phyloP scores from a whole-genome alignment of 2,329 filamentous ascomycete genomes.

The Gremmenia infestans region DNA sequence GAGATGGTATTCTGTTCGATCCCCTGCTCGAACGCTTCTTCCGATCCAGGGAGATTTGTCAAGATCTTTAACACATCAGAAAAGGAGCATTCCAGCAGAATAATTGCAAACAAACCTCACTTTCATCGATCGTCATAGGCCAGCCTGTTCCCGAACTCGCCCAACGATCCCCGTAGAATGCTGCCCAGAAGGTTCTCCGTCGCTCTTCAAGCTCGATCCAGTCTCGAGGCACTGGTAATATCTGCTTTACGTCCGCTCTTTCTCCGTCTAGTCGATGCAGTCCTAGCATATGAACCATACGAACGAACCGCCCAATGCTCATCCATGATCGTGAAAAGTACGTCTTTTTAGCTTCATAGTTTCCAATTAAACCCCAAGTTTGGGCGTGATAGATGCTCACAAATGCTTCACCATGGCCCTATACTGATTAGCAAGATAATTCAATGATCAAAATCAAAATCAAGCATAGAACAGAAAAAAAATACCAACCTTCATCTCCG shows the following conservation, averaged over 20 bases:
- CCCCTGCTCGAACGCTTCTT: constrained; percentile 68
- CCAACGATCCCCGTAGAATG: constrained; percentile 78
- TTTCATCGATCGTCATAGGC: constrained; percentile 74
- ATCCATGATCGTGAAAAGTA: constrained; percentile 82
- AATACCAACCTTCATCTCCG: constrained; percentile 67
- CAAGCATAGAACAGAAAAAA: neutral
- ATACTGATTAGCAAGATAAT: constrained; percentile 19
- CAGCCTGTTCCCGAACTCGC: constrained; percentile 86
- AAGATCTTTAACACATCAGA: constrained; percentile 33
- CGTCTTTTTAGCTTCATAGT: constrained; percentile 80
- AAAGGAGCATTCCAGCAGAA: constrained; percentile 41
- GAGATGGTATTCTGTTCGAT: constrained; percentile 57
- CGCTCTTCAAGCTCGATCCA: constrained; percentile 82
- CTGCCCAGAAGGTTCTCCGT: constrained; percentile 79
- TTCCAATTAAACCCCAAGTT: constrained; percentile 68
- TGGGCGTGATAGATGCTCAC: constrained; percentile 78
- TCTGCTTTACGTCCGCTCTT: constrained; percentile 64
- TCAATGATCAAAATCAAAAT: neutral
- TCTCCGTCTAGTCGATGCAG: constrained; percentile 70
- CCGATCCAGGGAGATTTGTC: constrained; percentile 74
- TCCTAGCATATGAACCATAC: constrained; percentile 78
- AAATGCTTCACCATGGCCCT: constrained; percentile 71
- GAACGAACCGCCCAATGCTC: constrained; percentile 65
- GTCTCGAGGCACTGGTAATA: constrained; percentile 65
- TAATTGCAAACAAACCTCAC: constrained; percentile 45